Evolutionary conservation across 208 protist species (phyloP), one percentile per base, ranked within the genome.

Genomic region (Wallacemonas collosoma): DNA sequence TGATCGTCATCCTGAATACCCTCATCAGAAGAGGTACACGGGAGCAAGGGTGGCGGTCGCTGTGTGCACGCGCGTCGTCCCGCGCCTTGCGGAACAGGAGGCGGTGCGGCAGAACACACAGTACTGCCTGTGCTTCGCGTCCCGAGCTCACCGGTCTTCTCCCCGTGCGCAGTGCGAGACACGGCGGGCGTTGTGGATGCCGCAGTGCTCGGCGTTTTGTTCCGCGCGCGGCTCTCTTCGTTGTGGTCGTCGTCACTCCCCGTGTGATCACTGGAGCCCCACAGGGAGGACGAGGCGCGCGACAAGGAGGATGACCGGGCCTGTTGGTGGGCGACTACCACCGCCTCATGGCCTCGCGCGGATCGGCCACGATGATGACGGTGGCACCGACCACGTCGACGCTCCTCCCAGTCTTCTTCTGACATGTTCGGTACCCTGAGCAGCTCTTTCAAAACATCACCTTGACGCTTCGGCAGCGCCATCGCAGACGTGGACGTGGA

Each of bases 41-140:
- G 60, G 12, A 45, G 60, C 11, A 65, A 41, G 12, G 60, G 60
- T 3, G 60, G 60, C 50, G 60, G 60, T 36, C 60, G 38, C 60
- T 45, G 40, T 8, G 60, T 26, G 3, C 60, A 17, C 3, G 60
- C 9, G n/a, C 60, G 60, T 12, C 43, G 60, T 1, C 36, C 17
- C 11, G 38, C 12, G 9, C 12, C 36, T 63, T 58, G 9, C 26
- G 26, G 14, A n/a, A 7, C 53, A 36, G 14, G 45, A 6, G 0
- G 45, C 26, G 26, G 26, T 0, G 26, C 26, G 26, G 26, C 26
- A 26, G 26, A 26, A 26, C 26, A 26, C 26, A 26, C 26, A 26
- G 26, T 26, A 26, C 26, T 26, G 26, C 26, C 26, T 26, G 26
- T 26, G 26, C 26, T 26, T 26, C 26, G 26, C 26, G 26, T 26